phyloP scores from a whole-genome alignment of 352 stramenopile species.

The Phytophthora cactorum region DNA sequence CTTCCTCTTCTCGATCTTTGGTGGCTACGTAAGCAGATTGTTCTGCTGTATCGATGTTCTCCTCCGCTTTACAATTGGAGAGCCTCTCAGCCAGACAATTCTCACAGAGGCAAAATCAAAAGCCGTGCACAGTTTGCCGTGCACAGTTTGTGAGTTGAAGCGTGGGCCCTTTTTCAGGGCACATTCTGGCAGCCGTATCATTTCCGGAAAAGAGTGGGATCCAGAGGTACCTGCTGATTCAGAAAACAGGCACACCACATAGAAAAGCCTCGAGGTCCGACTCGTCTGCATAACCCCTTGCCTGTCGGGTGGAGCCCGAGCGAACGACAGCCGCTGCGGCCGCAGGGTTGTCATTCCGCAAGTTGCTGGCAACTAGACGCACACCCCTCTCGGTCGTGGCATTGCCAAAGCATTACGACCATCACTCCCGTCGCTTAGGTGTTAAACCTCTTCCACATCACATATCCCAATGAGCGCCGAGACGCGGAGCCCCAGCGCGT shows the following conservation, averaged over 20 bases:
- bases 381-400: conserved; percentile 30
- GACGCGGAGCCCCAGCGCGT: conserved; percentile 38
- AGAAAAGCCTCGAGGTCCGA: conserved; percentile 2
- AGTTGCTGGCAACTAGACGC: conserved; percentile 57
- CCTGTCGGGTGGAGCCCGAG: conserved; percentile 31
- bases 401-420: conserved; percentile 31
- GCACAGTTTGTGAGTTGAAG: conserved; percentile 3
- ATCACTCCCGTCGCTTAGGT: conserved; percentile 10
- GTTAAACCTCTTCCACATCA: conserved; percentile 12
- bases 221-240: conserved; percentile 27
- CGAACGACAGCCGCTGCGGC: conserved; percentile 47
- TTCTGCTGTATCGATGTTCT: neutral
- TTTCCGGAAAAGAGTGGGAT: conserved; percentile 24
- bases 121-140: too few relatives aligned
- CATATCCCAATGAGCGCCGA: conserved; percentile 37
- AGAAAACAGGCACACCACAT: conserved; percentile 19
- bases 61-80: neutral
- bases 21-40: neutral
- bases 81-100: neutral
- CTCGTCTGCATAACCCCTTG: conserved; percentile 21
- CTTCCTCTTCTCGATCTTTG: neutral
- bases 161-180: neutral
- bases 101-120: neutral
- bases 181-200: conserved; percentile 27
- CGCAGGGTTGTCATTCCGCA: conserved; percentile 60